Evolutionary conservation across 805 yeast species (phyloP).

Genomic region (Wickerhamomyces sydowiorum): DNA sequence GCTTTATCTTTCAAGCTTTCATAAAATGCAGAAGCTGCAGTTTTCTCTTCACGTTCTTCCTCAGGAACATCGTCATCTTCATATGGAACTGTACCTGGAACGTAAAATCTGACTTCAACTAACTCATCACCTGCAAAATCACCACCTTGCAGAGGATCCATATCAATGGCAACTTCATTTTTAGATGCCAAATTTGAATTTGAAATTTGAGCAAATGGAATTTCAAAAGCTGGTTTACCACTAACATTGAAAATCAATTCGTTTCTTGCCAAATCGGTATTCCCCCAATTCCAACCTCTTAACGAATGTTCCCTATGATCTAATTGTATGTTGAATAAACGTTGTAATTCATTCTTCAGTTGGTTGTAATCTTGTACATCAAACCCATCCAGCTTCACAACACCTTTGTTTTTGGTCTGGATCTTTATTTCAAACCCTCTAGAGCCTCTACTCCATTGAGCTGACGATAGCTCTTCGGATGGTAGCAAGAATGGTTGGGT

Average conservation of each 20-base stretch:
- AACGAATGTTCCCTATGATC: slow-evolving; percentile 88
- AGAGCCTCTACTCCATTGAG: slow-evolving; percentile 90
- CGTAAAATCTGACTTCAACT: slow-evolving; percentile 88
- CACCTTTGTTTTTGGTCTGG: slow-evolving; percentile 85
- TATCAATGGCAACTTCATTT: slow-evolving; percentile 88
- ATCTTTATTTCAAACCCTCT: slow-evolving; percentile 87
- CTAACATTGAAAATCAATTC: slow-evolving; percentile 83
- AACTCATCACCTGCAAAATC: slow-evolving; percentile 88
- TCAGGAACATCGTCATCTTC: slow-evolving; percentile 32
- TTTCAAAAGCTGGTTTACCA: slow-evolving; percentile 86
- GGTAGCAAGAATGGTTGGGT: slow-evolving; percentile 82
- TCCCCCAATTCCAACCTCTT: slow-evolving; percentile 99
- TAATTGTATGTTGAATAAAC: slow-evolving; percentile 64
- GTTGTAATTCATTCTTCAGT: slow-evolving; percentile 76
- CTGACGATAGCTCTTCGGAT: slow-evolving; percentile 73
- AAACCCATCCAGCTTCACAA: slow-evolving; percentile 86
- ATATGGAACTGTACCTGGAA: slow-evolving; percentile 73
- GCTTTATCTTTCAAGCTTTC: slow-evolving; percentile 91
- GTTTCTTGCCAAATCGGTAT: slow-evolving; percentile 84
- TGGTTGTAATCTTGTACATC: slow-evolving; percentile 76
- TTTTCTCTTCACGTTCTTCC: slow-evolving; percentile 40
- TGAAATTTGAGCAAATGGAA: slow-evolving; percentile 74
- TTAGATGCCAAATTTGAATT: slow-evolving; percentile 89
- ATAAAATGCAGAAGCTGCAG: slow-evolving; percentile 80
- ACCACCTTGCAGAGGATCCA: slow-evolving; percentile 52